These are phyloP conservation scores for Seiridium unicorne DNA, from an alignment of 2,329 filamentous ascomycete species.

Conservation along the genomic window DNA sequence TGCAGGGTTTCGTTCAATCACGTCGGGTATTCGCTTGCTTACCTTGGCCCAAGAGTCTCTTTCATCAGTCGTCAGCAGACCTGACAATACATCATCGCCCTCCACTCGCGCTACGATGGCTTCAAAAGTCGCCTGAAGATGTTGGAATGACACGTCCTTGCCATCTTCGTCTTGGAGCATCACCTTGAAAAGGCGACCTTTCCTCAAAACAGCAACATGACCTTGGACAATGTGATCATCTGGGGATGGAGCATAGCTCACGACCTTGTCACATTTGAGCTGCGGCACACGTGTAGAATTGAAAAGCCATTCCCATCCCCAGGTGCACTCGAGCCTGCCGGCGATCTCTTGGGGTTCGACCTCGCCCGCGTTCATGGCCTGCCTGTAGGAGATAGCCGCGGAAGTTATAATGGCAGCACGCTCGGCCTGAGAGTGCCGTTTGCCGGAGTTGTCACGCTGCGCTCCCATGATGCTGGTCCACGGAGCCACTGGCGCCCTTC, in stretches of 20 bases:
- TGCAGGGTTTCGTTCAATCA: background rate
- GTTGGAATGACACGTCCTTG: slow-evolving; percentile 4
- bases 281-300: slow-evolving; percentile 10
- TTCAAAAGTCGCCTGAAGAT: slow-evolving; percentile 7
- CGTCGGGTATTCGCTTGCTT: background rate
- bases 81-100: slow-evolving; percentile 5
- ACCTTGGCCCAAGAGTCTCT: slow-evolving; percentile 11
- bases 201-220: slow-evolving; percentile 8
- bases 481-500: background rate
- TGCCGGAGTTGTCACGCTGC: background rate
- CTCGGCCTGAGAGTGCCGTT: slow-evolving; percentile 6
- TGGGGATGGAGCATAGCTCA: background rate
- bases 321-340: slow-evolving; percentile 9
- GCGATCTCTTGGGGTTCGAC: slow-evolving; percentile 3
- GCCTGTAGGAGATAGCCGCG: background rate
- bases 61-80: slow-evolving; percentile 7
- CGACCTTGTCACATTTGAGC: slow-evolving; percentile 6
- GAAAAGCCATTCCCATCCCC: slow-evolving; percentile 9
- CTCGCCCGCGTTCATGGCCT: slow-evolving; percentile 1
- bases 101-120: background rate
- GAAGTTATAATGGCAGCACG: slow-evolving; percentile 8
- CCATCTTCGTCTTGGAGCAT: slow-evolving; percentile 7
- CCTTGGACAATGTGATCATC: slow-evolving; percentile 3
- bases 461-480: slow-evolving; percentile 5
- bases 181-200: slow-evolving; percentile 10